A percentile compares a stretch with the other conserved stretches of the same genome.
These are phyloP conservation scores for Colletotrichum noveboracense DNA, from an alignment of 2,329 filamentous ascomycete species.

Conservation along the genomic window DNA sequence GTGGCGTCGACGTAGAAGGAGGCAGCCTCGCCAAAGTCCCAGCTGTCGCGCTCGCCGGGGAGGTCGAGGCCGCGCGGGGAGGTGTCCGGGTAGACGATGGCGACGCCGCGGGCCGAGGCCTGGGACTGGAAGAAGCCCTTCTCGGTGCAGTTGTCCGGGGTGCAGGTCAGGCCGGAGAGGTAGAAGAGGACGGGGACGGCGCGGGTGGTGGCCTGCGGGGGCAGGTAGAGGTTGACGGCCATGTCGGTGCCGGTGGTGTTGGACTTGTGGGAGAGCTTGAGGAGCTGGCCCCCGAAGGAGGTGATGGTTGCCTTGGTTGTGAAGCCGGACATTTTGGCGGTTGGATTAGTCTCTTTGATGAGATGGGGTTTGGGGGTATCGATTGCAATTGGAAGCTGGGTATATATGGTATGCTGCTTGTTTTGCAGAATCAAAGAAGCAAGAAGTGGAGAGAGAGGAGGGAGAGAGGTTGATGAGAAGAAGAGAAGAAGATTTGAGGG, in stretches of 20 bases:
- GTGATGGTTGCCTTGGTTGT: slow-evolving; percentile 88
- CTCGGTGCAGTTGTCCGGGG: slow-evolving; percentile 82
- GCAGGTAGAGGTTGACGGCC: slow-evolving; percentile 91
- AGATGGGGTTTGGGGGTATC: background rate
- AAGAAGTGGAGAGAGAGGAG: background rate
- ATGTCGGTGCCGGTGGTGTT: slow-evolving; percentile 83
- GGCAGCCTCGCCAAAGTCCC: slow-evolving; percentile 90
- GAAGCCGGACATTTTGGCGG: slow-evolving; percentile 69
- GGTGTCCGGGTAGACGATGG: slow-evolving; percentile 95
- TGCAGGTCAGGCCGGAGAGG: slow-evolving; percentile 93
- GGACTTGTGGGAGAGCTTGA: slow-evolving; percentile 91
- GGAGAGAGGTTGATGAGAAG: background rate
- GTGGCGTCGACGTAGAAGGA: slow-evolving; percentile 95
- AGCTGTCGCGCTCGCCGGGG: slow-evolving; percentile 83
- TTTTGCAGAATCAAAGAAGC: background rate
- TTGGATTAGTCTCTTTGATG: background rate
- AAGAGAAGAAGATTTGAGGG: background rate
- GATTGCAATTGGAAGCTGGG: background rate
- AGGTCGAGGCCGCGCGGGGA: slow-evolving; percentile 85
- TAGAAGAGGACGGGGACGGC: slow-evolving; percentile 87
- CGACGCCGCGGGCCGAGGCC: slow-evolving; percentile 81
- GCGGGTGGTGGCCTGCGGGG: slow-evolving; percentile 66
- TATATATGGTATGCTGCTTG: slow-evolving; percentile 5
- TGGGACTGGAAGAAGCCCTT: slow-evolving; percentile 91
- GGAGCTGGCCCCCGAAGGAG: slow-evolving; percentile 91